Base-by-base conservation (phyloP, 805 yeast species). In the Kazachstania africana region DNA sequence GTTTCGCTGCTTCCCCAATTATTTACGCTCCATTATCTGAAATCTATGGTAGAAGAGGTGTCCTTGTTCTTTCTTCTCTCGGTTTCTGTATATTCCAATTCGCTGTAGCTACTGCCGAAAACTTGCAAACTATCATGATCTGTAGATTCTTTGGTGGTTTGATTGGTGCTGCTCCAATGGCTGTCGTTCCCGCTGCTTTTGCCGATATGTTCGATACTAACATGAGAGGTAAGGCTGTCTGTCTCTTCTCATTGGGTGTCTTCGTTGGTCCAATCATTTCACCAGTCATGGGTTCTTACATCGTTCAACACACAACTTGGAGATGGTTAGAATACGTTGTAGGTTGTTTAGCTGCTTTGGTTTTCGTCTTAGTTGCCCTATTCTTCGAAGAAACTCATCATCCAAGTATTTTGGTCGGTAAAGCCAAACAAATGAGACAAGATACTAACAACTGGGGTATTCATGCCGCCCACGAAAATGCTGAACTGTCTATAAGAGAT, bases 1-100 rank as follows among this genome's bases (percentile, higher is more conserved):
- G 96, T 8, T 88, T 87, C 57, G 96, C 95, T 1, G 68, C 83
- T 1, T 95, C 96, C 12, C 97, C 97, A 5, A 63, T 87, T 30
- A 47, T 83, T 21, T 87, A 91, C 83, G 95, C 91, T 19, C 95
- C 94, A 5, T 52, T 80, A 23, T 77, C 88, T n/a, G 94, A 80
- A 52, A 48, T 78, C 23, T 76, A 66, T 43, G 91, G 94, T 30
- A 70, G 94, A 54, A 70, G 71, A 50, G 54, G 66, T 9, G 74
- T 82, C 12, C 44, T 80, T 32, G 40, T 78, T 2, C 38, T 72
- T 4, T 72, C 85, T 4, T 52, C 67, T 4, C 58, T 81, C 26
- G 70, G 78, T 1, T 68, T 70, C 48, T 59, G 68, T n/a, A 44
- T 69, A 26, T 82, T 83, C 56, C 65, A 66, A 28, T 79, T 78